Base-by-base conservation (phyloP, 78 protist species). In the Dictyostelium firmibasis region DNA sequence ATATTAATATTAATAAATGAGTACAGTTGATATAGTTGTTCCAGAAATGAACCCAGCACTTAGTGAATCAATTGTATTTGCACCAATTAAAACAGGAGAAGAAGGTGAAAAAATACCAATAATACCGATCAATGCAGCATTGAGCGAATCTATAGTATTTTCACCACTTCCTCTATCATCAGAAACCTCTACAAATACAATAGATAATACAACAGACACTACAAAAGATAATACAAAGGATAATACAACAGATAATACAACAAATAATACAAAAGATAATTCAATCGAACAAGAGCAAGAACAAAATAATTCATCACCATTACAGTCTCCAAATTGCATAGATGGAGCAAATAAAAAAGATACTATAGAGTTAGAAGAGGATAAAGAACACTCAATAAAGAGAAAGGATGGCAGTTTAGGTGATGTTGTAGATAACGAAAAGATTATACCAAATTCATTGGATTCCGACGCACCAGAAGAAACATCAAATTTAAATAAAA, bases 341-440 rank as follows among this genome's bases (percentile, higher is more conserved):
- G 92, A 75, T 47, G 92, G 83, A 20, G 78, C 83, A 70, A 29
- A 70, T 27, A 79, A 79, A 29, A 79, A 85, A 41, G 82, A 27
- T 18, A 41, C 25, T 13, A 33, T 72, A 33, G 79, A 72, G 4
- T 29, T 72, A 29, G 83, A 77, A 77, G 64, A 77, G 11, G 83
- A 77, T 41, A 35, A 77, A 41, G 64, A 77, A n/a, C 50, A 43
- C 11, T 23, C 29, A 29, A 18, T 57, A 70, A 85, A 70, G 27
- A 85, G 83, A 74, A 70, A 85, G 41, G 92, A 75, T 31, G 92
- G 83, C 14, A 85, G 83, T 85, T 20, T 85, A 50, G 92, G 92
- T 1, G 92, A 85, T 74, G 92, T 85, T 44, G 92, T 85, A 41
- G 92, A 85, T 50, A 70, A 75, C 53, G 92, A 85, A 75, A 85